Evolutionary conservation across 2,329 filamentous ascomycete genomes (phyloP).

Genomic region (Neurospora sp.): DNA sequence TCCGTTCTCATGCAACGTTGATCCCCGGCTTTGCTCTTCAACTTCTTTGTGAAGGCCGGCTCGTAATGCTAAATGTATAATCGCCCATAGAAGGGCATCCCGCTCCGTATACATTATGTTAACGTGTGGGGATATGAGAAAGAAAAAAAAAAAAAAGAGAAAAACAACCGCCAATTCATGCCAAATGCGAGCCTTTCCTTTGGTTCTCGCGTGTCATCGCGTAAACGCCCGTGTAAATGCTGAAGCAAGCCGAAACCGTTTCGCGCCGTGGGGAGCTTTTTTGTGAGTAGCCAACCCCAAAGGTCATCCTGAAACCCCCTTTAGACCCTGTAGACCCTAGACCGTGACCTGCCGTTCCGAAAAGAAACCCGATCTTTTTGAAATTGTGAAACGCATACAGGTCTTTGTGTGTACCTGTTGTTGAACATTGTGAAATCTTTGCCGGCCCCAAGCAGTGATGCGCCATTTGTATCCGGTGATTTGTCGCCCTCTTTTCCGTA

Average conservation of each 20-base stretch:
- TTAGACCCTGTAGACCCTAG: background rate
- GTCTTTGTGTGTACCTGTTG: background rate
- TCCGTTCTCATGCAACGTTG: background rate
- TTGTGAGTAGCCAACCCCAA: background rate
- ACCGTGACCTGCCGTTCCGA: background rate
- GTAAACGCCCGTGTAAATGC: slow-evolving; percentile 18
- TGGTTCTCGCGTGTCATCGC: background rate
- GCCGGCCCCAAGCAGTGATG: background rate
- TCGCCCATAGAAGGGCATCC: background rate
- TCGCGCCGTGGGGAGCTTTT: slow-evolving; percentile 3
- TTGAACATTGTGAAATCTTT: background rate
- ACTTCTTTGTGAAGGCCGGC: background rate
- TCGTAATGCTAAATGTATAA: background rate
- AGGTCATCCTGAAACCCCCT: background rate
- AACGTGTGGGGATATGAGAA: slow-evolving; percentile 2
- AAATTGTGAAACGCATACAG: background rate
- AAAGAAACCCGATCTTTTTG: background rate
- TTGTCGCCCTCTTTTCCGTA: background rate
- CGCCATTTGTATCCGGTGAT: background rate
- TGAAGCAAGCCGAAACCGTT: slow-evolving; percentile 7
- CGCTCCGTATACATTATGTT: slow-evolving; percentile 9
- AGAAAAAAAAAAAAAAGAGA: background rate
- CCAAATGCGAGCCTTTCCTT: slow-evolving; percentile 3
- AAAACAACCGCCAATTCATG: background rate
- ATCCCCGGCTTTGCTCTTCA: background rate